A percentile compares a stretch with the other conserved stretches of the same genome.
phyloP scores from a whole-genome alignment of 176 grass and related monocot genomes.

The maize (Zea mays) region Zm-B73-REFERENCE-NAM-5.0 NC_050100.1:23242001-23242500 shows the following conservation, averaged over 20 bases:
- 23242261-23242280: constrained; percentile 94
- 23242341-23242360: no score
- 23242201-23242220: constrained; percentile 92
- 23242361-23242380: no score
- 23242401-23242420: constrained; percentile 50
- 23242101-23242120: background rate
- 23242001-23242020: constrained; percentile 51
- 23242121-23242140: constrained; percentile 12
- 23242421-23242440: constrained; percentile 92
- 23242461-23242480: constrained; percentile 73
- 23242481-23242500: constrained; percentile 82
- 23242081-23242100: background rate
- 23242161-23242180: constrained; percentile 49
- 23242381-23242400: background rate
- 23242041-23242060: constrained; percentile 85
- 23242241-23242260: constrained; percentile 88
- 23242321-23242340: background rate
- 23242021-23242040: constrained; percentile 73
- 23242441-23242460: constrained; percentile 66
- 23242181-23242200: constrained; percentile 68
- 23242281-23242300: constrained; percentile 70
- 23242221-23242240: constrained; percentile 93
- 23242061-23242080: constrained; percentile 46
- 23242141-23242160: constrained; percentile 17
- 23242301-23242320: background rate